These are phyloP conservation scores for Trichoderma parareesei DNA, from an alignment of 495 filamentous ascomycete genomes.

Conservation along the genomic window DNA sequence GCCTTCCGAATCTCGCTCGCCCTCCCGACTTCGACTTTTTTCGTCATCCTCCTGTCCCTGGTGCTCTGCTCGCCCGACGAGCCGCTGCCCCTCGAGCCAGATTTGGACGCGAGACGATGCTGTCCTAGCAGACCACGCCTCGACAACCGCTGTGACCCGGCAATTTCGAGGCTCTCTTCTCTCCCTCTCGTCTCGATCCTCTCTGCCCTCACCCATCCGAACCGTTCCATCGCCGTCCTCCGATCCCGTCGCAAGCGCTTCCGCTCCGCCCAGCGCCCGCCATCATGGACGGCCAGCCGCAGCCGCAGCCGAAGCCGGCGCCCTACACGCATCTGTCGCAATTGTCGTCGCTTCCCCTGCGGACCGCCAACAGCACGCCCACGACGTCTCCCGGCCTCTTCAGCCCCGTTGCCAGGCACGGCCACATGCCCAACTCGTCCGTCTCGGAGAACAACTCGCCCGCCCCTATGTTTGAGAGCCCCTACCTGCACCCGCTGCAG, in stretches of 20 bases:
- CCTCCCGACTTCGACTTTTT: not conserved
- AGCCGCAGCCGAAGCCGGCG: constrained; percentile 5
- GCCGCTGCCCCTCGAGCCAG: not conserved
- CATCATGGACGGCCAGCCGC: constrained; percentile 5
- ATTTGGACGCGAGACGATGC: constrained; percentile 3
- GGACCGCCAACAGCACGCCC: constrained; percentile 58
- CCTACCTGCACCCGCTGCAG: constrained; percentile 56
- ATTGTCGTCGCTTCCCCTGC: constrained; percentile 16
- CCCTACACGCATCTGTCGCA: constrained; percentile 2
- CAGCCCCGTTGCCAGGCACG: constrained; percentile 39
- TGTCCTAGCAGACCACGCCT: not conserved
- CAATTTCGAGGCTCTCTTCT: constrained; percentile 1
- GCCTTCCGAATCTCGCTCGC: not conserved
- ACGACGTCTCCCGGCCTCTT: constrained; percentile 62
- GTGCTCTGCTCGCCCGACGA: not conserved
- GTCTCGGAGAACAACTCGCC: constrained; percentile 42
- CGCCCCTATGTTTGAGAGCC: constrained; percentile 35
- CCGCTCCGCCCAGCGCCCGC: not conserved
- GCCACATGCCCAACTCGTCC: constrained; percentile 26
- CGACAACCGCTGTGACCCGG: constrained; percentile 1
- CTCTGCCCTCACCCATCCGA: not conserved
- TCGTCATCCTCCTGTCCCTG: not conserved
- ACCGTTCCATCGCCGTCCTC: not conserved
- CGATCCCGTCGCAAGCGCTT: not conserved
- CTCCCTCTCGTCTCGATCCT: not conserved